Percentiles rank a stretch among this genome's conserved stretches.
Evolutionary conservation across 495 filamentous ascomycete species (phyloP).

Genomic region (Lindgomyces ingoldianus): DNA sequence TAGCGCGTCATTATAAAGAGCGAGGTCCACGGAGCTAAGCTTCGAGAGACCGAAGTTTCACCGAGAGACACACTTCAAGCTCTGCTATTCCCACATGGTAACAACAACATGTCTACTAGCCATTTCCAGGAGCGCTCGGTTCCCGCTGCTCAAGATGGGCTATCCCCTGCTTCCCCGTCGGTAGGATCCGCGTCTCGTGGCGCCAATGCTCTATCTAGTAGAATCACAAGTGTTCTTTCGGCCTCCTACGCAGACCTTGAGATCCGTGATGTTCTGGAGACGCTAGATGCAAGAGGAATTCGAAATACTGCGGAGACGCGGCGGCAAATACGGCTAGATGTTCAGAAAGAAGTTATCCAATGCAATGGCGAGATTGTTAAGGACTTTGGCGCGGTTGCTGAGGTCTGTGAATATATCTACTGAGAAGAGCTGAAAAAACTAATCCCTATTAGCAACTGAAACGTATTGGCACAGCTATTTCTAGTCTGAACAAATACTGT

Average conservation of each 20-base stretch:
- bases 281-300: constrained; percentile 70
- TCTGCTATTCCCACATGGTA: neutral
- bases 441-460: constrained; percentile 69
- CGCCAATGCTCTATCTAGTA: constrained; percentile 65
- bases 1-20: constrained; percentile 4
- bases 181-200: constrained; percentile 34
- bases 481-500: constrained; percentile 76
- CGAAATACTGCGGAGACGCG: constrained; percentile 78
- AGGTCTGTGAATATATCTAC: constrained; percentile 55
- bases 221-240: constrained; percentile 82
- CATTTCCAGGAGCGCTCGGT: constrained; percentile 39
- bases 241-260: constrained; percentile 91
- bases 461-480: constrained; percentile 77
- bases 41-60: constrained; percentile 2
- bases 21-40: neutral
- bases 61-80: neutral
- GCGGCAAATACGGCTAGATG: constrained; percentile 75
- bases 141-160: constrained; percentile 28
- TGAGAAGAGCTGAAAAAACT: constrained; percentile 18
- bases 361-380: constrained; percentile 89
- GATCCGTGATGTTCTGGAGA: constrained; percentile 79
- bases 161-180: constrained; percentile 33
- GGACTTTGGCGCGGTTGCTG: constrained; percentile 88
- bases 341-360: constrained; percentile 90
- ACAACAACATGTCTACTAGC: constrained; percentile 14